Conservation (phyloP, 257 asterid genomes). For the Coffea eugenioides region DNA sequence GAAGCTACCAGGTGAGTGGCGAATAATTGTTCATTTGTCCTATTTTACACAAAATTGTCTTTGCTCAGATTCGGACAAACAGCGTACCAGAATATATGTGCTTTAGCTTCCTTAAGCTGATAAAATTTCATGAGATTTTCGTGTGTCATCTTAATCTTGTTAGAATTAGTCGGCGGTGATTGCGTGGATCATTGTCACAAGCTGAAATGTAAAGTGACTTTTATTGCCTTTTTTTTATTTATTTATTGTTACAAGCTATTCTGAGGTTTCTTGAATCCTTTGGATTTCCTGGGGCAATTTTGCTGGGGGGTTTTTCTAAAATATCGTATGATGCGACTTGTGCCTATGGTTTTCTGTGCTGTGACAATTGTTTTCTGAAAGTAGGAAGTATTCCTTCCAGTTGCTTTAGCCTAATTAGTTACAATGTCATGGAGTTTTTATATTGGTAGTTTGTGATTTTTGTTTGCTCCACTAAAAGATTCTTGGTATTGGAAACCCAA, state of each 20-base stretch:
- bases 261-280: not conserved
- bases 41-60: constrained; percentile 1
- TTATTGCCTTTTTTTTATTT: not conserved
- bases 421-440: not conserved
- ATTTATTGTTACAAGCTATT: not conserved
- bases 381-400: not conserved
- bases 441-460: not conserved
- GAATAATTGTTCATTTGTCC: not conserved
- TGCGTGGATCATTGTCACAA: constrained; percentile 15
- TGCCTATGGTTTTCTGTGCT: not conserved
- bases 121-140: not conserved
- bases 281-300: constrained; percentile 3
- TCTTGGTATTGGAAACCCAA: not conserved
- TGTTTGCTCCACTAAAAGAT: not conserved
- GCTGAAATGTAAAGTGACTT: not conserved
- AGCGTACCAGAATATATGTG: not conserved
- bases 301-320: not conserved
- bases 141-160: constrained; percentile 1
- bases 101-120: not conserved
- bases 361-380: not conserved
- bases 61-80: not conserved
- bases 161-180: constrained; percentile 11
- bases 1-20: constrained; percentile 50
- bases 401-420: not conserved
- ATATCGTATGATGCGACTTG: not conserved